Percentiles rank a stretch among this genome's conserved stretches.
Conservation (phyloP, 345 rosid species). For the Eucalyptus cloeziana region DNA sequence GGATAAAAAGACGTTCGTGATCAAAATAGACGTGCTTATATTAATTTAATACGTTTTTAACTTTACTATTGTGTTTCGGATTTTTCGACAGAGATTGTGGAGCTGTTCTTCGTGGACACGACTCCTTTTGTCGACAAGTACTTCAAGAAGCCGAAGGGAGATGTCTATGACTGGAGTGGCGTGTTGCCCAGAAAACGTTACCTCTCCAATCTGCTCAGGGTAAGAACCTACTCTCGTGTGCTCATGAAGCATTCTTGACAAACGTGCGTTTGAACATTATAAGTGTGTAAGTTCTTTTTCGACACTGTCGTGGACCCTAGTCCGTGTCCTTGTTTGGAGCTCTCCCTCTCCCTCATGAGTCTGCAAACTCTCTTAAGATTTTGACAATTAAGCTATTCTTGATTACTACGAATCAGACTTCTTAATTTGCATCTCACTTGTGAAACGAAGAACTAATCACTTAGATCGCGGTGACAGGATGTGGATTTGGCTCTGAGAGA, state of each 20-base stretch:
- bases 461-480: not conserved
- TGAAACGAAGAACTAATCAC: not conserved
- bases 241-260: not conserved
- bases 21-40: not conserved
- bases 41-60: not conserved
- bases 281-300: not conserved
- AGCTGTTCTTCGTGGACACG: slow-evolving; percentile 36
- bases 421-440: not conserved
- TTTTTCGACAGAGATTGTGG: slow-evolving; percentile 10
- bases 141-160: slow-evolving; percentile 12
- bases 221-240: not conserved
- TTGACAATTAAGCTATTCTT: not conserved
- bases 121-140: slow-evolving; percentile 29
- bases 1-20: not conserved
- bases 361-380: not conserved
- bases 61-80: not conserved
- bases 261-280: not conserved
- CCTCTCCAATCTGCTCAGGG: slow-evolving; percentile 8
- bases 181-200: slow-evolving; percentile 12
- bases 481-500: slow-evolving; percentile 18
- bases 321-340: not conserved
- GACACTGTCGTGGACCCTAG: not conserved
- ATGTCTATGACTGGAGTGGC: slow-evolving; percentile 29
- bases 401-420: not conserved
- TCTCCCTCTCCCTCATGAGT: not conserved